Conservation (phyloP, 371 early-diverging fungal genomes). For the Circinella umbellata region DNA sequence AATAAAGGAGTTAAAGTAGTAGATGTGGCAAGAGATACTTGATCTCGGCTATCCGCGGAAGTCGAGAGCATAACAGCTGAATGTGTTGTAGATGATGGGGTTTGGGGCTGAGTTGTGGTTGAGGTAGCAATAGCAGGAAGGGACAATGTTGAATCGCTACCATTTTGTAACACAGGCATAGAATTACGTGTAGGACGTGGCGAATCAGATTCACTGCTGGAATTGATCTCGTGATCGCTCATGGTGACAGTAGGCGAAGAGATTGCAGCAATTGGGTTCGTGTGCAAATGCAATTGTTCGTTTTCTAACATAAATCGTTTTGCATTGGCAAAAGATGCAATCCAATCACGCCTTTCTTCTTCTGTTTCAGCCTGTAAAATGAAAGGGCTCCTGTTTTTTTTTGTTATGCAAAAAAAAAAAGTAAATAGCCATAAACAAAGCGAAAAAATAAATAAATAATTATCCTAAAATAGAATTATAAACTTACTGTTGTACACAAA, state of each 20-base stretch:
- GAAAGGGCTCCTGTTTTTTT: slow-evolving; percentile 42
- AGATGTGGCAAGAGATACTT: slow-evolving; percentile 32
- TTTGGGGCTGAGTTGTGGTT: neutral
- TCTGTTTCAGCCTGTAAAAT: slow-evolving; percentile 75
- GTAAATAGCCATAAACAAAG: neutral
- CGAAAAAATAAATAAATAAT: neutral
- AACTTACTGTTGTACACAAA: slow-evolving; percentile 63
- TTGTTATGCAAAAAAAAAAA: neutral
- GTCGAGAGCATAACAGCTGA: slow-evolving; percentile 45
- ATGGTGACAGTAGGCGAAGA: neutral
- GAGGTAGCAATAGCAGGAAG: slow-evolving; percentile 7
- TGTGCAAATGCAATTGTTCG: slow-evolving; percentile 18
- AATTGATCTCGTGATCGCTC: slow-evolving; percentile 6
- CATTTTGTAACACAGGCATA: slow-evolving; percentile 11
- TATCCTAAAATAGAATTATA: too few relatives aligned
- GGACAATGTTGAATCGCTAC: slow-evolving; percentile 5
- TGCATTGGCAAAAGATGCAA: slow-evolving; percentile 66
- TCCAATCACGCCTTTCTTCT: slow-evolving; percentile 73
- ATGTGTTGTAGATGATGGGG: neutral
- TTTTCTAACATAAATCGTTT: slow-evolving; percentile 46
- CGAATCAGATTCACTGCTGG: slow-evolving; percentile 10
- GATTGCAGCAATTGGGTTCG: neutral
- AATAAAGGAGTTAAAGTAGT: slow-evolving; percentile 48
- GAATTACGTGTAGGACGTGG: slow-evolving; percentile 10
- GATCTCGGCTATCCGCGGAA: slow-evolving; percentile 30